Evolutionary conservation across 208 protist species (phyloP), one percentile per base, ranked within the genome.

Genomic region (Spongospora subterranea): DNA sequence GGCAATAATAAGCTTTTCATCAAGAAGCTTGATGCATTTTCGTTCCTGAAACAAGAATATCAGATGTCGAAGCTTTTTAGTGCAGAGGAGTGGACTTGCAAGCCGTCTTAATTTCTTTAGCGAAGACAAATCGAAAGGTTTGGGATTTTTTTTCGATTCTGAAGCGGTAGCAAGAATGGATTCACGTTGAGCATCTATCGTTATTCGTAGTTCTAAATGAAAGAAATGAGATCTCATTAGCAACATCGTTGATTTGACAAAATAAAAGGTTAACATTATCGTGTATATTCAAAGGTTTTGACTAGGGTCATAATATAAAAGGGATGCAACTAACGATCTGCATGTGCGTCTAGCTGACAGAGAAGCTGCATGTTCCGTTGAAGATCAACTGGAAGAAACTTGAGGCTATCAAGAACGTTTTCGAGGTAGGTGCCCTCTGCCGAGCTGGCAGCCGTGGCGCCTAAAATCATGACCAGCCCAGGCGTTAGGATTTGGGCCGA

Each of bases 291-390:
- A n/a, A n/a, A n/a, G n/a, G n/a, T n/a, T n/a, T n/a, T n/a, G n/a
- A n/a, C n/a, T n/a, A n/a, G n/a, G n/a, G n/a, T n/a, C n/a, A n/a
- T n/a, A n/a, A n/a, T n/a, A n/a, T n/a, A n/a, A n/a, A n/a, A n/a
- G n/a, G n/a, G n/a, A n/a, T n/a, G n/a, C n/a, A n/a, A 65, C 54
- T 35, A 40, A 82, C 71, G 71, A 20, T 82, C 71, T 20, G 71
- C 71, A 82, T 82, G 40, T 20, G 71, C 40, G 71, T 82, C 71
- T n/a, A 82, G 71, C 71, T 82, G 71, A 43, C 35, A 82, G 71
- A 82, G n/a, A 6, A 82, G 71, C 71, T 82, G 71, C 71, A 82
- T 82, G 71, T 82, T 82, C n/a, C 71, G 71, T n/a, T 82, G 71
- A 6, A 82, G n/a, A 43, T 82, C 71, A n/a, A 82, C 71, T 13